These are phyloP conservation scores for Colletotrichum orbiculare DNA, from an alignment of 2,329 filamentous ascomycete genomes.

Conservation along the genomic window DNA sequence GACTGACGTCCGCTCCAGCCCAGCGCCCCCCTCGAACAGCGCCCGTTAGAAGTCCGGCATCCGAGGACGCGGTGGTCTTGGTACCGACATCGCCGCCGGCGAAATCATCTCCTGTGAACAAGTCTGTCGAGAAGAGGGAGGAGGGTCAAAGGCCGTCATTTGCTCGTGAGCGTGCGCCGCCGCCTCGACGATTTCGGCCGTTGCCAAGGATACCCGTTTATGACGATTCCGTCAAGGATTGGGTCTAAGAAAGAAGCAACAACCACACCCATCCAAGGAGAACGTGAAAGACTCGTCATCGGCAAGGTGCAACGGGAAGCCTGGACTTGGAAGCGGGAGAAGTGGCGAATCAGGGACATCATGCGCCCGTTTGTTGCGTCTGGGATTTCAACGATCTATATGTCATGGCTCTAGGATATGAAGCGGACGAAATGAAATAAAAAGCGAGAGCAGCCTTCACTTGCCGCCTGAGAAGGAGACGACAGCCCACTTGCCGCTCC, in stretches of 20 bases:
- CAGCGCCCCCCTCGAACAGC: not conserved
- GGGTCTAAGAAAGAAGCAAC: not conserved
- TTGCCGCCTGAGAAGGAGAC: conserved; percentile 73
- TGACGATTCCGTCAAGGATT: conserved; percentile 1
- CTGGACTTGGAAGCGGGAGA: not conserved
- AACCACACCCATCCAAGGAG: no score
- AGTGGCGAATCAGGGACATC: not conserved
- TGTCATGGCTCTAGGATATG: conserved; percentile 11
- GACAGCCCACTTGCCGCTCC: conserved; percentile 97
- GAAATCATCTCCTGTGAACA: no score
- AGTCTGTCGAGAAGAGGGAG: not conserved
- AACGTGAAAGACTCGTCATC: no score
- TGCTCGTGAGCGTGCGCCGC: not conserved
- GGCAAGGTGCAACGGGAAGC: no score
- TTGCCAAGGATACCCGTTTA: conserved; percentile 13
- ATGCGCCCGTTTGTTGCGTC: not conserved
- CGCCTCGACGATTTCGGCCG: no score
- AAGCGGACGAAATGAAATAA: not conserved
- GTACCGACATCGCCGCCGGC: no score
- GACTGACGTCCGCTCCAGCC: not conserved
- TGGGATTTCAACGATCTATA: conserved; percentile 9
- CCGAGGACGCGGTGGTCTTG: no score
- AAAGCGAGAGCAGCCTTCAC: conserved; percentile 2
- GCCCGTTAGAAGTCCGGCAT: no score
- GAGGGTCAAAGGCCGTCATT: not conserved